Percentiles rank a stretch among this genome's conserved stretches.
Evolutionary conservation across 2,329 filamentous ascomycete genomes (phyloP).

Genomic region (Cercospora sp.): DNA sequence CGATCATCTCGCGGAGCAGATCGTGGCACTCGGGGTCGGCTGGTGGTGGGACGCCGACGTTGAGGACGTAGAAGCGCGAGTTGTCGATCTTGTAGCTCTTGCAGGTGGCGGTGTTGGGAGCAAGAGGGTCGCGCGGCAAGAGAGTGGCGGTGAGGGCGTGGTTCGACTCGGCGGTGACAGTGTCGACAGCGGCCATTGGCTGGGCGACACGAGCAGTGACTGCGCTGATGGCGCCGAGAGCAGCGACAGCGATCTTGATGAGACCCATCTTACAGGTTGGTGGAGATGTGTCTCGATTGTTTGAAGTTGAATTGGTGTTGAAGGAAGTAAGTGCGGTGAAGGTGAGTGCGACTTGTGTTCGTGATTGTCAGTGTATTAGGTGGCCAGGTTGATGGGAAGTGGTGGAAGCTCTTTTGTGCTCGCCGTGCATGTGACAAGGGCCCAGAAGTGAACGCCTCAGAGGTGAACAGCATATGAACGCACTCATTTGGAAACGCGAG

Average conservation of each 20-base stretch:
- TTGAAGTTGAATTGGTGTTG: background rate
- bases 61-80: background rate
- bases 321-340: background rate
- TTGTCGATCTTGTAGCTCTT: conserved; percentile 2
- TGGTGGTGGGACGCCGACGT: background rate
- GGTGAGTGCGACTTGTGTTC: background rate
- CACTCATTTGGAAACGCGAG: background rate
- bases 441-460: background rate
- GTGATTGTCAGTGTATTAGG: background rate
- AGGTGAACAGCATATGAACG: background rate
- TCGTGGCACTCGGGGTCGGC: background rate
- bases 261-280: background rate
- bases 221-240: background rate
- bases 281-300: background rate
- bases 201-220: background rate
- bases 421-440: background rate
- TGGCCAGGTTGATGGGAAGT: background rate
- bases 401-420: background rate
- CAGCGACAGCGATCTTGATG: background rate
- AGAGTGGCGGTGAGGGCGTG: background rate
- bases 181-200: background rate
- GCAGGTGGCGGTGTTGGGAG: background rate
- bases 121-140: background rate
- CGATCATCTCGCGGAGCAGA: background rate
- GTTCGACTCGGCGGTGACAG: background rate